These are phyloP conservation scores for Speleostelium caveatum DNA, from an alignment of 78 protist species.

Conservation along the genomic window DNA sequence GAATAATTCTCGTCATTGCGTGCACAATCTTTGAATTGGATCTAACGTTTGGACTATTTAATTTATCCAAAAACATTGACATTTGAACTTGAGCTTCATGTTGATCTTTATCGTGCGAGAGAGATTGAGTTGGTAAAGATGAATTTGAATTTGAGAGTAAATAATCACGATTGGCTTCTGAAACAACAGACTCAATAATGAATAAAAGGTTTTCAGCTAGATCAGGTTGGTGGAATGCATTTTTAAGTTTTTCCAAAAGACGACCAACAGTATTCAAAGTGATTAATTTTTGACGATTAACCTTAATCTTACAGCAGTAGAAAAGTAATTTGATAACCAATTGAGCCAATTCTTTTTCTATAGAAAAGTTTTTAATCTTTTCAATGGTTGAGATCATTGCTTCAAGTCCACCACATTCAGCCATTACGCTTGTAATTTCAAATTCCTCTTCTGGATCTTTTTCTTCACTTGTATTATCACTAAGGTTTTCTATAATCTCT, in stretches of 20 bases:
- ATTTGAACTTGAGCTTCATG: constrained; percentile 51
- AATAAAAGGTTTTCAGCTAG: constrained; percentile 32
- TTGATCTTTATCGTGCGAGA: background rate
- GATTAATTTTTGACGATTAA: constrained; percentile 56
- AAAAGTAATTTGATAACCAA: constrained; percentile 61
- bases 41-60: constrained; percentile 38
- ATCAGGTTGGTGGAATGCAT: constrained; percentile 56
- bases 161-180: constrained; percentile 47
- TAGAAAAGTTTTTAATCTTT: background rate
- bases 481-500: constrained; percentile 74
- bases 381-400: constrained; percentile 35
- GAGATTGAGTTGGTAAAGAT: background rate
- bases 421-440: constrained; percentile 74
- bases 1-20: constrained; percentile 84
- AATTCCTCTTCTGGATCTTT: constrained; percentile 86
- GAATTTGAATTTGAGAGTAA: background rate
- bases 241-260: constrained; percentile 37
- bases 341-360: constrained; percentile 35
- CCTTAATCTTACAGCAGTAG: constrained; percentile 52
- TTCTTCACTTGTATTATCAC: constrained; percentile 52
- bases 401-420: constrained; percentile 74
- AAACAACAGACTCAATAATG: constrained; percentile 20
- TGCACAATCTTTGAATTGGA: constrained; percentile 20
- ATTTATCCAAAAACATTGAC: constrained; percentile 68
- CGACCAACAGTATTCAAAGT: constrained; percentile 39